A percentile compares a stretch with the other conserved stretches of the same genome.
phyloP scores from a whole-genome alignment of 2,329 filamentous ascomycete species.

The Orbilia javanica region DNA sequence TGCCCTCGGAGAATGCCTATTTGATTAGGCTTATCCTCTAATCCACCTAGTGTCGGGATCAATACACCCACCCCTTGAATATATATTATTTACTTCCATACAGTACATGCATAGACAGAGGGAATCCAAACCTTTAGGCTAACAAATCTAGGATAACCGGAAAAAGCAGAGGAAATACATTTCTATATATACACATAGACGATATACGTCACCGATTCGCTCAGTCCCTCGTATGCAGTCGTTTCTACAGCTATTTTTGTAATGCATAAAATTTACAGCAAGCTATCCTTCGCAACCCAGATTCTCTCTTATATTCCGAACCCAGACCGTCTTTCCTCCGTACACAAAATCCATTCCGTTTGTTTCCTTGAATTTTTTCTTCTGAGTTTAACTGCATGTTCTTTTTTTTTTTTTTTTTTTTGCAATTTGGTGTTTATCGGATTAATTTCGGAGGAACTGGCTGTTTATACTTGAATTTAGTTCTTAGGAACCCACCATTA shows the following conservation, averaged over 20 bases:
- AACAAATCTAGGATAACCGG: neutral
- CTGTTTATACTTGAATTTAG: neutral
- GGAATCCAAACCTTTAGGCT: neutral
- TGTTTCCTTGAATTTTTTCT: neutral
- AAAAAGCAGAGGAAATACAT: neutral
- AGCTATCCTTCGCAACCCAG: neutral
- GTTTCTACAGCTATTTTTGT: neutral
- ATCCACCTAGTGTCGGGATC: too few relatives aligned
- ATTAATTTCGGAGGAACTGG: slow-evolving; percentile 14
- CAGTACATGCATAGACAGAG: neutral
- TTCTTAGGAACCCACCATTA: neutral
- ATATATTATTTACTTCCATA: neutral
- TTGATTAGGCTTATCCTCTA: slow-evolving; percentile 21
- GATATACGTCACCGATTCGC: neutral
- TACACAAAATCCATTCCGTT: neutral
- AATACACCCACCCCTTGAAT: too few relatives aligned
- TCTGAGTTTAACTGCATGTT: neutral
- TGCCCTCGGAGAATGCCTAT: slow-evolving; percentile 43
- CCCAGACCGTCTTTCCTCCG: neutral
- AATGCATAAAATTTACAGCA: neutral
- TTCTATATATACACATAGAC: neutral
- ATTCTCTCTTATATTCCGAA: neutral
- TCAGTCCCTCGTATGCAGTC: neutral
- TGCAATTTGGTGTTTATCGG: slow-evolving; percentile 4
- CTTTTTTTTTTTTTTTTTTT: neutral